These are phyloP conservation scores for Graphilbum sp. DNA, from an alignment of 2,329 filamentous ascomycete species.

Conservation along the genomic window DNA sequence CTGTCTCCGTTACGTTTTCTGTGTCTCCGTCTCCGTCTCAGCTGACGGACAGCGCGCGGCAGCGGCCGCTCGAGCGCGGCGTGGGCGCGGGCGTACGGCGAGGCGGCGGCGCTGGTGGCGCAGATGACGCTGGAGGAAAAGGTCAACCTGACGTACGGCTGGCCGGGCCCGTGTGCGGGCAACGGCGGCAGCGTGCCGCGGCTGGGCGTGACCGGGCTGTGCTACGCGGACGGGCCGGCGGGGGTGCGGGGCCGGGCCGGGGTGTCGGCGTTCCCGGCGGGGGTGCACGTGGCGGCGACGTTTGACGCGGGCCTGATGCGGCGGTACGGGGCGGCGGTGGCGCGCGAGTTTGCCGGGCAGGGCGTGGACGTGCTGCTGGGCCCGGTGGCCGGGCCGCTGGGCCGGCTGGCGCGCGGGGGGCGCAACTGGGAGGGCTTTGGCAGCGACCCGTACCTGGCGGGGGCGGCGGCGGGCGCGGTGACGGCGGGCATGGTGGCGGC, in stretches of 20 bases:
- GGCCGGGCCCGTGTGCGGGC: slow-evolving; percentile 16
- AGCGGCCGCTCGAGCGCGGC: slow-evolving; percentile 13
- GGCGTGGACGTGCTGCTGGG: slow-evolving; percentile 58
- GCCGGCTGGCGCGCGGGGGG: slow-evolving; percentile 45
- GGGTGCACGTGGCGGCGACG: slow-evolving; percentile 52
- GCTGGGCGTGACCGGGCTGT: slow-evolving; percentile 24
- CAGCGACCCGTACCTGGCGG: slow-evolving; percentile 17
- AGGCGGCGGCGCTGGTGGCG: slow-evolving; percentile 18
- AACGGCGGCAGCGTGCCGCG: slow-evolving; percentile 18
- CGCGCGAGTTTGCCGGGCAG: slow-evolving; percentile 48
- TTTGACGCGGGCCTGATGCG: slow-evolving; percentile 54
- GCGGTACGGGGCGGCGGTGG: slow-evolving; percentile 50
- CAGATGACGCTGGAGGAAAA: slow-evolving; percentile 24
- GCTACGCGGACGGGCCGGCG: slow-evolving; percentile 26
- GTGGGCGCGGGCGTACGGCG: slow-evolving; percentile 20
- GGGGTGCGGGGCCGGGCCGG: slow-evolving; percentile 18
- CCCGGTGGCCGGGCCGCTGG: slow-evolving; percentile 37
- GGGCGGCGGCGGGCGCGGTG: slow-evolving; percentile 14
- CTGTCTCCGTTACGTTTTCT: neutral
- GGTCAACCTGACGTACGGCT: slow-evolving; percentile 22
- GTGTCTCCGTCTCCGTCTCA: too few relatives aligned
- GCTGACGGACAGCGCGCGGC: slow-evolving; percentile 10
- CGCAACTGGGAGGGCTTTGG: slow-evolving; percentile 39
- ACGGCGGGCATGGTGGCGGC: slow-evolving; percentile 12
- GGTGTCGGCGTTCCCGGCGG: slow-evolving; percentile 41